Evolutionary conservation across 2,329 filamentous ascomycete genomes (phyloP).

Genomic region (Hypoxylon sp.): DNA sequence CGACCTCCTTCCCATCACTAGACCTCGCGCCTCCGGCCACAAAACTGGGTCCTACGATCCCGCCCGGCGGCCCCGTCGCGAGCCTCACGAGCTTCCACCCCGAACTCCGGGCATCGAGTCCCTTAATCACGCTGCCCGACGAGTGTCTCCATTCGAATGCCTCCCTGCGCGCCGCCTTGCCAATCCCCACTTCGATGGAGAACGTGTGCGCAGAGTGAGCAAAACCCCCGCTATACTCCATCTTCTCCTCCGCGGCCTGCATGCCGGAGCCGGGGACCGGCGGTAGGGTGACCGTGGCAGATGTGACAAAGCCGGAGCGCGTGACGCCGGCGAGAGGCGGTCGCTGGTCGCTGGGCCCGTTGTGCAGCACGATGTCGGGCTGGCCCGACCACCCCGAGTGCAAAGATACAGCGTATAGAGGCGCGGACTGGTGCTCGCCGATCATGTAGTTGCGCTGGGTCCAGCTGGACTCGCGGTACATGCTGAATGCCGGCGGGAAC

Average conservation of each 20-base stretch:
- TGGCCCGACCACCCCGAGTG: conserved; percentile 49
- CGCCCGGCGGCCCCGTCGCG: conserved; percentile 43
- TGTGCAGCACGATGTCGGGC: conserved; percentile 56
- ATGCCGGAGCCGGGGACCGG: conserved; percentile 42
- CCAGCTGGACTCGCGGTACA: conserved; percentile 50
- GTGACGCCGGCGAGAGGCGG: conserved; percentile 53
- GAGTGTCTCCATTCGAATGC: conserved; percentile 62
- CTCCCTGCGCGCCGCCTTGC: conserved; percentile 49
- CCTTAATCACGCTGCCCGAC: conserved; percentile 54
- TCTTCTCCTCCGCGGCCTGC: conserved; percentile 24
- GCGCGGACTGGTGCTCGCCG: conserved; percentile 53
- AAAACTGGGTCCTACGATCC: conserved; percentile 26
- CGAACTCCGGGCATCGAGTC: conserved; percentile 51
- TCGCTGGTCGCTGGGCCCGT: conserved; percentile 50
- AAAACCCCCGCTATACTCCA: conserved; percentile 28
- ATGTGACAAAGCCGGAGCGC: conserved; percentile 19
- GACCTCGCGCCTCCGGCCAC: conserved; percentile 37
- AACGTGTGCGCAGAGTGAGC: conserved; percentile 51
- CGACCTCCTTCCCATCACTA: conserved; percentile 60
- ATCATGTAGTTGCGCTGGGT: conserved; percentile 45
- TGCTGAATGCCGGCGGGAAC: conserved; percentile 55
- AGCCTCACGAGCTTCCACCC: conserved; percentile 62
- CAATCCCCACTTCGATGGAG: conserved; percentile 54
- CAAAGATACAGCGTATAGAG: conserved; percentile 54
- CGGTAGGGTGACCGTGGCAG: conserved; percentile 51